phyloP scores from a whole-genome alignment of 768 basidiomycete species.

The Thelephora ganbajun region DNA sequence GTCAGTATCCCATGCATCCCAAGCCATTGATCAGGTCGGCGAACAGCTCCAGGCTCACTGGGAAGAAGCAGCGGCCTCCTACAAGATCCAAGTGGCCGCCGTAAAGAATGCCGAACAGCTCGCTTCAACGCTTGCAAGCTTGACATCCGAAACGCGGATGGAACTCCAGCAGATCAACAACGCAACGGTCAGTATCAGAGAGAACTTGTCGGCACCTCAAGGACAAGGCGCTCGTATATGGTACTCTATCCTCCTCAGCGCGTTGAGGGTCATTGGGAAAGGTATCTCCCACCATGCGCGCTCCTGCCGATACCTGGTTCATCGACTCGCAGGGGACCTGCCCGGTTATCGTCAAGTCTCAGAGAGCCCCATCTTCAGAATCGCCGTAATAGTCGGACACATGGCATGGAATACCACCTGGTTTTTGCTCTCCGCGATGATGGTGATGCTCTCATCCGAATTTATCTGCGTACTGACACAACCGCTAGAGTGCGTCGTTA shows the following conservation, averaged over 20 bases:
- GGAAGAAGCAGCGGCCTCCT: conserved; percentile 18
- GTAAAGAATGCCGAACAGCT: conserved; percentile 23
- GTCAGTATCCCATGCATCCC: not conserved
- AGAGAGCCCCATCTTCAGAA: not conserved
- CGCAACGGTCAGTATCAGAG: conserved; percentile 23
- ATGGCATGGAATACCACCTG: not conserved
- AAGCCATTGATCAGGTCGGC: conserved; percentile 11
- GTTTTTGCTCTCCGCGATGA: not conserved
- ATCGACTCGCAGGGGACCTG: not conserved
- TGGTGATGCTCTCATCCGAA: not conserved
- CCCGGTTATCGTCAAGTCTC: not conserved
- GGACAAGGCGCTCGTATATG: not conserved
- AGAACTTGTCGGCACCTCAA: conserved; percentile 12
- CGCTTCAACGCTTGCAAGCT: conserved; percentile 19
- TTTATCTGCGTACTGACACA: not conserved
- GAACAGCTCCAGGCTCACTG: conserved; percentile 17
- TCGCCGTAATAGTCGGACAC: not conserved
- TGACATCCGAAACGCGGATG: conserved; percentile 24
- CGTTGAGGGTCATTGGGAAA: not conserved
- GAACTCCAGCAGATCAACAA: conserved; percentile 35
- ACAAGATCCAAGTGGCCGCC: conserved; percentile 23
- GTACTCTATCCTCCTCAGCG: not conserved
- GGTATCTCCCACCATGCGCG: not conserved
- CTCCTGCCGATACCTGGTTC: not conserved
- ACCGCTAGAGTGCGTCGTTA: not conserved